A percentile compares a stretch with the other conserved stretches of the same genome.
Evolutionary conservation across 225 moss, liverwort and hornwort genomes (phyloP).

Genomic region (Ulota crispa): DNA sequence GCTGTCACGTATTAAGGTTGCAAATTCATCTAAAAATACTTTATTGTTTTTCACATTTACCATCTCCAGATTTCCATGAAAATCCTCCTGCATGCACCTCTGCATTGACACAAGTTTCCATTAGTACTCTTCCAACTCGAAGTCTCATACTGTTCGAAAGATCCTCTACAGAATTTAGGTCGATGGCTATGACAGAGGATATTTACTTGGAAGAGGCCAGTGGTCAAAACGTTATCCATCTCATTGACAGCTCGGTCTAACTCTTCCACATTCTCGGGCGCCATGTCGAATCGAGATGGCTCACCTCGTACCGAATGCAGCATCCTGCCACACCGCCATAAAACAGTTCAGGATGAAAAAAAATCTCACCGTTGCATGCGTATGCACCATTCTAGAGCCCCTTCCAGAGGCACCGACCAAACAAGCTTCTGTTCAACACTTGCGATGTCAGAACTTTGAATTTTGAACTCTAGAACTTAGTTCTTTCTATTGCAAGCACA

Average conservation of each 20-base stretch:
- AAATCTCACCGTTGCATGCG: background rate
- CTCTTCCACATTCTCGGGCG: constrained; percentile 71
- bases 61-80: constrained; percentile 75
- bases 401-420: constrained; percentile 4
- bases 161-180: constrained; percentile 10
- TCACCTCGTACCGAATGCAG: constrained; percentile 88
- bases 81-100: constrained; percentile 95
- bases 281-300: constrained; percentile 72
- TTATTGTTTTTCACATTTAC: constrained; percentile 73
- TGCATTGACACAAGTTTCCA: constrained; percentile 41
- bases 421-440: constrained; percentile 4
- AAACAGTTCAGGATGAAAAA: background rate
- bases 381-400: background rate
- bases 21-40: constrained; percentile 73
- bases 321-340: constrained; percentile 56
- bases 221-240: constrained; percentile 70
- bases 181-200: background rate
- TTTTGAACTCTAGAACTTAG: constrained; percentile 11
- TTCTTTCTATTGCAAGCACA: background rate
- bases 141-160: constrained; percentile 16
- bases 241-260: constrained; percentile 74
- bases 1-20: constrained; percentile 58
- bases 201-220: constrained; percentile 77
- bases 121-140: constrained; percentile 17
- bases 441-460: constrained; percentile 3